A percentile compares a stretch with the other conserved stretches of the same genome.
These are phyloP conservation scores for Exophiala alcalophila DNA, from an alignment of 2,329 filamentous ascomycete genomes.

Conservation along the genomic window DNA sequence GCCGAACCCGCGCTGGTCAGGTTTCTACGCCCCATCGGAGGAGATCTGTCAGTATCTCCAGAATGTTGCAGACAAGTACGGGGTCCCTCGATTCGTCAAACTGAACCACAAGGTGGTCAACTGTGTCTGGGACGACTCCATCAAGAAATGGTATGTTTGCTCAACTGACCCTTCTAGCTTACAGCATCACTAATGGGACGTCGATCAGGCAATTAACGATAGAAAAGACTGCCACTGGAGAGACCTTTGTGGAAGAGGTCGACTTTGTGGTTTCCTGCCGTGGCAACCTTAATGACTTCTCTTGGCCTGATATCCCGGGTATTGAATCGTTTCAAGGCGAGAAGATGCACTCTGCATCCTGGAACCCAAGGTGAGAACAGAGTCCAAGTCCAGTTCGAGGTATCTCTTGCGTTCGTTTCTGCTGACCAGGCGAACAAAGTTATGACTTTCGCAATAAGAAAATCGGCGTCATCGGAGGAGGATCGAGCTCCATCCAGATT, in stretches of 20 bases:
- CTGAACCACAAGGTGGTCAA: conserved; percentile 56
- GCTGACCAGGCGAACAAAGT: conserved; percentile 11
- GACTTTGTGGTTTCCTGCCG: conserved; percentile 51
- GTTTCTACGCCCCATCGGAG: conserved; percentile 8
- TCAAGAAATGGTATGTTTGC: conserved; percentile 26
- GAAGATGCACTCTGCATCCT: conserved; percentile 41
- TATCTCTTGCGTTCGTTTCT: conserved; percentile 20
- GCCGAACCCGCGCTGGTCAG: conserved; percentile 17
- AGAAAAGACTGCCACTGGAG: conserved; percentile 4
- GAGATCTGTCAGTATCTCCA: conserved; percentile 24
- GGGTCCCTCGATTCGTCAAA: conserved; percentile 54
- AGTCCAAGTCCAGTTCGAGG: not conserved
- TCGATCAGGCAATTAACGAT: not conserved
- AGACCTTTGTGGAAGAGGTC: conserved; percentile 6
- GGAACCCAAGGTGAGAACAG: conserved; percentile 35
- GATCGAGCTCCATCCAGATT: conserved; percentile 30
- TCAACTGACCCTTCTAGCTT: not conserved
- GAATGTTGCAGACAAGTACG: conserved; percentile 13
- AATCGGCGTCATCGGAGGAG: conserved; percentile 31
- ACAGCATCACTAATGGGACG: not conserved
- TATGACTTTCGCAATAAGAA: conserved; percentile 31
- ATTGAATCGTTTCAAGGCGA: conserved; percentile 35
- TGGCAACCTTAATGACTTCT: conserved; percentile 46
- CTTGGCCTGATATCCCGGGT: conserved; percentile 31
- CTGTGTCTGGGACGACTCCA: conserved; percentile 53